Evolutionary conservation across 2,329 filamentous ascomycete genomes (phyloP).

Genomic region (Fusarium sp.): DNA sequence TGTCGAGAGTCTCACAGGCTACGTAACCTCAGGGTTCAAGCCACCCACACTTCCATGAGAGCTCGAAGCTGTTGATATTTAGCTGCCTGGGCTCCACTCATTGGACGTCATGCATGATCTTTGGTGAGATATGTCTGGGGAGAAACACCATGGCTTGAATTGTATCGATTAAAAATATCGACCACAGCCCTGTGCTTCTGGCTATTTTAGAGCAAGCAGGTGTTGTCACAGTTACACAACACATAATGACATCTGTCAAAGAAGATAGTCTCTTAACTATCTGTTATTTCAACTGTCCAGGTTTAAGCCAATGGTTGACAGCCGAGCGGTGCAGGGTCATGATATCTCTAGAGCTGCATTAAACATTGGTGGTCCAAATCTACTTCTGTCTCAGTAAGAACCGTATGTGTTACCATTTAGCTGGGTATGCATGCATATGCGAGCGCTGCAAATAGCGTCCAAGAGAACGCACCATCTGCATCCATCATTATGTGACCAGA

Average conservation of each 20-base stretch:
- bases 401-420: slow-evolving; percentile 16
- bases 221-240: background rate
- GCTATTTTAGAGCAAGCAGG: background rate
- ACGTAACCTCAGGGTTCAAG: slow-evolving; percentile 35
- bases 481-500: slow-evolving; percentile 16
- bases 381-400: background rate
- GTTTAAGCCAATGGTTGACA: background rate
- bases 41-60: slow-evolving; percentile 23
- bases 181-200: background rate
- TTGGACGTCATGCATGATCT: slow-evolving; percentile 34
- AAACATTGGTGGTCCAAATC: background rate
- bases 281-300: background rate
- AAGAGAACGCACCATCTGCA: slow-evolving; percentile 17
- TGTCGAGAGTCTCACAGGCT: slow-evolving; percentile 17
- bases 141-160: slow-evolving; percentile 2
- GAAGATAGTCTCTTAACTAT: background rate
- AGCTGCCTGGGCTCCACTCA: slow-evolving; percentile 25
- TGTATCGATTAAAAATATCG: background rate
- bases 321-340: too few species aligned
- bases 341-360: background rate
- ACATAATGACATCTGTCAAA: background rate
- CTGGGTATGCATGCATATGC: slow-evolving; percentile 24
- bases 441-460: slow-evolving; percentile 14
- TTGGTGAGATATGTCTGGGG: background rate
- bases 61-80: slow-evolving; percentile 30